Evolutionary conservation across 345 rosid genomes (phyloP), one percentile per base, ranked within the genome.

Genomic region (Hirschfeldia incana): DNA sequence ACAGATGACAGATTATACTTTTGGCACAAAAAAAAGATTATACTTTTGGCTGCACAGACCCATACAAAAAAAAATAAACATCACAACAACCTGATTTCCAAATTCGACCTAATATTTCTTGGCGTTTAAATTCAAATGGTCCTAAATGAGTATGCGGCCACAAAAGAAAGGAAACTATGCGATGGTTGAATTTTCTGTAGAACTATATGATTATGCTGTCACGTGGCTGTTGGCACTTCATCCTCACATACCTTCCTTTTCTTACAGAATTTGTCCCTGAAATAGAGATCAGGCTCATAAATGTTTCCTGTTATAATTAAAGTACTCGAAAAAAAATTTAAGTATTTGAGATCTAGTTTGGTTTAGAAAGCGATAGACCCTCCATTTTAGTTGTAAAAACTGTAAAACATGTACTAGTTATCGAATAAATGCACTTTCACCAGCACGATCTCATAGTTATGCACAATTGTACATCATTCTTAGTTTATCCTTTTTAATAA

Each of bases 161-260:
- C 49, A 16, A 62, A 29, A 32, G 8, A 12, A 51, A 15, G 9
- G 16, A 17, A 51, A 13, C 44, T 69, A 69, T 6, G 26, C 36
- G 17, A 34, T 53, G 6, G 42, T 57, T 53, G 26, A 46, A 36
- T 28, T 16, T 64, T 71, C 33, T 44, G 1, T 16, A 39, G 34
- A 65, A 28, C 12, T 5, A 21, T 16, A 29, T 13, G 6, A 57
- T 33, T 72, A 72, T 57, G 61, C 1, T 78, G 67, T 65, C 67
- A 78, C 81, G 72, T 78, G 72, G 72, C 81, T 65, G 13, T 21
- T 78, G 17, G 64, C 64, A 59, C 32, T 10, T 59, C 33, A 32
- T 39, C 39, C 53, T 71, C 65, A n/a, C 42, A 70, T 64, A 37
- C 5, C 61, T 39, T 64, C 66, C 33, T 58, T 66, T 4, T 65